These are phyloP conservation scores for Acacia pycnantha DNA, from an alignment of 331 rosid species.

Conservation along the genomic window DNA sequence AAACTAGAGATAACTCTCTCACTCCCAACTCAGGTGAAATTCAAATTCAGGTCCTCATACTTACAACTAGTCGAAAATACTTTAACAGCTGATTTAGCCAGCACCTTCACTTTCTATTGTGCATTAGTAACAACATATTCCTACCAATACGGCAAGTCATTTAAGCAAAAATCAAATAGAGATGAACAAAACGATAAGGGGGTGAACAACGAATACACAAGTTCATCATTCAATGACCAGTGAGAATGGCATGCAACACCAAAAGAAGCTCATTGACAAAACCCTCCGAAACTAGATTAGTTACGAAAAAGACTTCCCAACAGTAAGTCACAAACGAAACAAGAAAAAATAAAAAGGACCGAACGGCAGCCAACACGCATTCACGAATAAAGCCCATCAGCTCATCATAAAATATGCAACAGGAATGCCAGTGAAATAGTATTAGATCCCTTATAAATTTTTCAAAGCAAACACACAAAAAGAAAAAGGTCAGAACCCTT, in stretches of 20 bases:
- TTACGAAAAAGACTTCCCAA: constrained; percentile 5
- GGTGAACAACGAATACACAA: neutral
- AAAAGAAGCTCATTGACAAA: constrained; percentile 17
- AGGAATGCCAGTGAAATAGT: neutral
- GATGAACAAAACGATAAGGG: neutral
- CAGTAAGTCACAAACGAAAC: neutral
- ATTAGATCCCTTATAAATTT: neutral
- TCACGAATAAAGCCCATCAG: neutral
- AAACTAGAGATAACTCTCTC: neutral
- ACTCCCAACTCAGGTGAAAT: neutral
- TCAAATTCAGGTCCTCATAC: neutral
- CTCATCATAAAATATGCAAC: neutral
- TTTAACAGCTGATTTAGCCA: neutral
- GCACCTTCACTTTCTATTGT: neutral
- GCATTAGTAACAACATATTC: neutral
- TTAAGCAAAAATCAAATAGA: neutral
- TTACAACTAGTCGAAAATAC: neutral
- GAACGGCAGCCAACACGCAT: neutral
- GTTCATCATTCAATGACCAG: neutral
- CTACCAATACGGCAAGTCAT: neutral
- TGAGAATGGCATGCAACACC: neutral
- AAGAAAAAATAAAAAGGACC: neutral
- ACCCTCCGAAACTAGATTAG: neutral
- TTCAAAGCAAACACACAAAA: neutral
- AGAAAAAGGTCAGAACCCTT: neutral